Evolutionary conservation across 192 early-diverging fungal species (phyloP), one percentile per base, ranked within the genome.

Genomic region (Umbelopsis sp.): DNA sequence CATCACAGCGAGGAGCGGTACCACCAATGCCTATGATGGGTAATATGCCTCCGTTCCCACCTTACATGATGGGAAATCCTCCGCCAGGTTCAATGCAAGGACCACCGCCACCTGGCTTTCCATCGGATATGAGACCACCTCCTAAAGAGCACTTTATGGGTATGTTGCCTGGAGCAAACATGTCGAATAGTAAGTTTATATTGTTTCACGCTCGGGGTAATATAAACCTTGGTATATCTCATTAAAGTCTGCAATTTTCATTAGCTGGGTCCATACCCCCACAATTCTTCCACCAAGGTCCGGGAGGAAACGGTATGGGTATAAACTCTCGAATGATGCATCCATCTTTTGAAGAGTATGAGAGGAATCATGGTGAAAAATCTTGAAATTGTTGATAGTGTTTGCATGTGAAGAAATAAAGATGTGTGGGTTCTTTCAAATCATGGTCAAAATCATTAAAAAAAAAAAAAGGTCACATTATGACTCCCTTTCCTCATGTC

Each of bases 161-260:
- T 31, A 62, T 62, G 25, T 62, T 62, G 56, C 56, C 56, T 62
- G 56, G 56, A 62, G 56, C 56, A 62, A 62, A 62, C 31, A 62
- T 62, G 56, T 32, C 56, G 26, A 62, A 62, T 7, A 10, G 56
- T 62, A 14, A 62, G 56, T 32, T 16, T 31, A 12, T 29, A 1
- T 8, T 26, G 4, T 21, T 49, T 49, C 10, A 34, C 32, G 17
- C 34, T 20, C 12, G 26, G 17, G 3, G 17, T 36, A 34, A 62
- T 49, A 17, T 49, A 5, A 17, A n/a, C 16, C 16, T 49, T 49
- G n/a, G 17, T 49, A 17, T 16, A 21, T 21, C 16, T 41, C 38
- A 41, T 41, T 41, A 41, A 41, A 6, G 38, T 11, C 38, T 6
- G 38, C 52, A 25, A 53, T 53, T 34, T 6, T 32, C 7, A 36